phyloP scores from a whole-genome alignment of 805 yeast species.

The Wickerhamomyces chaumierensis region DNA sequence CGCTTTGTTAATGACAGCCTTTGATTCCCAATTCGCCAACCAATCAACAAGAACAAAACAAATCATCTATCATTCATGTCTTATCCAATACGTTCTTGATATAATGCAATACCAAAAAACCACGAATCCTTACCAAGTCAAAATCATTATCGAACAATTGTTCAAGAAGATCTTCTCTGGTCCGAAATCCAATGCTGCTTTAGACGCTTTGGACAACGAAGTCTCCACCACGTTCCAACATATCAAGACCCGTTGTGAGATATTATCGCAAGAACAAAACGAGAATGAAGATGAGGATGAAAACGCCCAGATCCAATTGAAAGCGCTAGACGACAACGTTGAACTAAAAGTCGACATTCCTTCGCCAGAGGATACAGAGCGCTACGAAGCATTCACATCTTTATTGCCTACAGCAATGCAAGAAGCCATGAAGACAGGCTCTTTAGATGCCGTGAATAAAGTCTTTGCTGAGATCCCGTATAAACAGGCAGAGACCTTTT shows the following conservation, averaged over 20 bases:
- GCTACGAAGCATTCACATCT: constrained; percentile 44
- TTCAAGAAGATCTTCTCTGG: constrained; percentile 43
- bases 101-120: constrained; percentile 26
- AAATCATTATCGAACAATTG: constrained; percentile 49
- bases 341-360: constrained; percentile 67
- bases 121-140: constrained; percentile 22
- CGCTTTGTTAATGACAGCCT: constrained; percentile 85
- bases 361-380: constrained; percentile 29
- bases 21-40: constrained; percentile 65
- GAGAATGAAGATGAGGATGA: constrained; percentile 25
- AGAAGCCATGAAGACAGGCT: constrained; percentile 59
- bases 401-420: constrained; percentile 50
- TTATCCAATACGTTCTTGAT: constrained; percentile 59
- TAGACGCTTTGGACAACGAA: constrained; percentile 58
- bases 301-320: constrained; percentile 72
- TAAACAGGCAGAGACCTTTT: constrained; percentile 67
- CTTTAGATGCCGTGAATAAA: constrained; percentile 69
- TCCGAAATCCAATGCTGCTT: constrained; percentile 41
- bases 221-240: constrained; percentile 67
- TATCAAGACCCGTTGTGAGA: constrained; percentile 61
- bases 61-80: constrained; percentile 68
- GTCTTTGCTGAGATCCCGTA: constrained; percentile 66
- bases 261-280: constrained; percentile 33
- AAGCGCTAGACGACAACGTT: constrained; percentile 76
- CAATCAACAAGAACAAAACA: constrained; percentile 43